Conservation (phyloP, 805 yeast species). For the Kuraishia ogatae region DNA sequence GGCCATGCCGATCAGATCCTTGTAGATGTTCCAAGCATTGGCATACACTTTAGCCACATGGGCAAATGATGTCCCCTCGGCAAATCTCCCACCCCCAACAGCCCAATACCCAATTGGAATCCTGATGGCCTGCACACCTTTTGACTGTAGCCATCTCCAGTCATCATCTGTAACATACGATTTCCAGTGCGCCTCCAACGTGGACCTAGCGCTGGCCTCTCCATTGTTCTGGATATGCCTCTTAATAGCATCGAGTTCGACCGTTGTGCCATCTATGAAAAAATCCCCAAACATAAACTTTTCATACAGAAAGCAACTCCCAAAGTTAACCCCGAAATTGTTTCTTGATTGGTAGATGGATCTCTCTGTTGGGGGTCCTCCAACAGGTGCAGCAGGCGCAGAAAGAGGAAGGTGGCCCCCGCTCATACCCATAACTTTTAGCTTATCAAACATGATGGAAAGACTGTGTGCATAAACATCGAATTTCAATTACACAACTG, state of each 20-base stretch:
- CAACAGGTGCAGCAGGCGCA: conserved; percentile 24
- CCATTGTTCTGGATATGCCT: conserved; percentile 41
- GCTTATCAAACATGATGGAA: neutral
- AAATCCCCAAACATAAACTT: conserved; percentile 64
- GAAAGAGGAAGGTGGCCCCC: neutral
- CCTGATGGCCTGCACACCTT: conserved; percentile 73
- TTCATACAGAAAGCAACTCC: conserved; percentile 73
- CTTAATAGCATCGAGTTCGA: conserved; percentile 68
- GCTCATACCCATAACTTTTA: neutral
- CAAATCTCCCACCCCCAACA: conserved; percentile 53
- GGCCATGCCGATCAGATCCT: conserved; percentile 52
- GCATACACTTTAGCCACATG: conserved; percentile 45
- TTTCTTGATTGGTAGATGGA: conserved; percentile 51
- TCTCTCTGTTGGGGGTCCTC: conserved; percentile 25
- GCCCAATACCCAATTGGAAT: conserved; percentile 91
- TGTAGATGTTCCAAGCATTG: conserved; percentile 66
- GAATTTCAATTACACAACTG: no score
- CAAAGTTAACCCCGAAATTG: conserved; percentile 82
- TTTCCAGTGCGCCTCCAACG: conserved; percentile 59
- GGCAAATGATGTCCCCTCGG: conserved; percentile 56
- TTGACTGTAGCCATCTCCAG: conserved; percentile 65
- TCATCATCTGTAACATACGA: conserved; percentile 57
- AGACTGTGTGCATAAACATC: no score
- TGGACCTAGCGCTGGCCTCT: conserved; percentile 39
- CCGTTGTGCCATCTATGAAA: conserved; percentile 48